A percentile compares a stretch with the other conserved stretches of the same genome.
Conservation (phyloP, 805 yeast species). For the Kluyveromyces nonfermentans region DNA sequence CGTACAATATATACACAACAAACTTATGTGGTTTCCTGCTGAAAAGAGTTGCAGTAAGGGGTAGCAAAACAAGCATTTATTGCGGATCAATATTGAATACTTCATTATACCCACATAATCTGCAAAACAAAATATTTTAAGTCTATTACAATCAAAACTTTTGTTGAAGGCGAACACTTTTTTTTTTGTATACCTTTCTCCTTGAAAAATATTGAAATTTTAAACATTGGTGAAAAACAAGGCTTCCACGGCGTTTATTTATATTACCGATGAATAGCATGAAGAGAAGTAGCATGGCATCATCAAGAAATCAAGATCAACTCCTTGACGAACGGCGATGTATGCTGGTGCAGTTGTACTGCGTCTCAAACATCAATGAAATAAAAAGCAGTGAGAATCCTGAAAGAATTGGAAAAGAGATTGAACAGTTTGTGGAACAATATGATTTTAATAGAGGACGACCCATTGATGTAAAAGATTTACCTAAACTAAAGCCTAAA, state of each 20-base stretch:
- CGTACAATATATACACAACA: too few relatives aligned
- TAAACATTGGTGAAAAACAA: background rate
- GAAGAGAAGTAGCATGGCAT: background rate
- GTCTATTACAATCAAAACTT: background rate
- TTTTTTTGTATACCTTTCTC: background rate
- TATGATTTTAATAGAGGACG: constrained; percentile 44
- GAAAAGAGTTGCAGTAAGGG: too few relatives aligned
- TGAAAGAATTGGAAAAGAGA: constrained; percentile 20
- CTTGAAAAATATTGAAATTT: background rate
- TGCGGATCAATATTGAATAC: too few relatives aligned
- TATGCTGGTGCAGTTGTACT: constrained; percentile 52
- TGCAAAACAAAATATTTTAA: background rate
- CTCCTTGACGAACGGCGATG: constrained; percentile 45
- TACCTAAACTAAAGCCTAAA: constrained; percentile 17
- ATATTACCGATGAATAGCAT: background rate
- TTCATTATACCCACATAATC: background rate
- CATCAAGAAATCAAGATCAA: constrained; percentile 16
- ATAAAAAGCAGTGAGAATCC: constrained; percentile 28
- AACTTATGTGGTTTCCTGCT: too few relatives aligned
- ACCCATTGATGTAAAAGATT: constrained; percentile 27
- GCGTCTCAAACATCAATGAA: constrained; percentile 40
- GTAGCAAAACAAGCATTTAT: too few relatives aligned
- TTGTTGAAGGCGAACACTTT: background rate
- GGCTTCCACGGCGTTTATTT: background rate
- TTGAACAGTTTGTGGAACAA: constrained; percentile 39